Evolutionary conservation across 345 rosid genomes (phyloP).

Genomic region (Gossypium turneri): DNA sequence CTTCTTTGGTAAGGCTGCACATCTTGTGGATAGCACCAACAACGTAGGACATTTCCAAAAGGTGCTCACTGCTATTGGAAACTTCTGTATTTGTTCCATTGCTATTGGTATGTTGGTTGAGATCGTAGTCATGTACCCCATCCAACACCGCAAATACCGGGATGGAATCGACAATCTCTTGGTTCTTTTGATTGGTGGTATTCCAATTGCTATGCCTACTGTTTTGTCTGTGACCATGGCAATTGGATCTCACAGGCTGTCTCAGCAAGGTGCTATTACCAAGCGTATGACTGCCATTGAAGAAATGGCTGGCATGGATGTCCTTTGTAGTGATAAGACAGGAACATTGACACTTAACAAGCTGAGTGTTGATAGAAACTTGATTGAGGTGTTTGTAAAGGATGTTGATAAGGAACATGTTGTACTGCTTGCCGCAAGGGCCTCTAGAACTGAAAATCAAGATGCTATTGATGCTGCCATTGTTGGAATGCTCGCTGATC

Average conservation of each 20-base stretch:
- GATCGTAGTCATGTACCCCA: conserved; percentile 80
- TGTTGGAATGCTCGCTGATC: conserved; percentile 84
- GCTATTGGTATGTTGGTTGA: conserved; percentile 62
- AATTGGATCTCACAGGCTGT: conserved; percentile 5
- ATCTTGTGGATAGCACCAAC: conserved; percentile 83
- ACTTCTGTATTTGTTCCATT: conserved; percentile 83
- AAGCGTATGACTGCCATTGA: conserved; percentile 88
- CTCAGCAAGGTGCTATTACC: conserved; percentile 77
- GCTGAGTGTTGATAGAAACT: conserved; percentile 22
- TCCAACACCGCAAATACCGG: conserved; percentile 61
- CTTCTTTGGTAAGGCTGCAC: conserved; percentile 89
- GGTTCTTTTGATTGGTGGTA: conserved; percentile 87
- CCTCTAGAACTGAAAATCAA: conserved; percentile 52
- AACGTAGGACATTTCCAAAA: conserved; percentile 85
- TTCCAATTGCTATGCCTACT: conserved; percentile 76
- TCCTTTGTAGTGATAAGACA: conserved; percentile 58
- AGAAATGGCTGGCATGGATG: conserved; percentile 67
- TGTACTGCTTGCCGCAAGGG: conserved; percentile 70
- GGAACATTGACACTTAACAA: conserved; percentile 81
- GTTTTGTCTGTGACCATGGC: conserved; percentile 2
- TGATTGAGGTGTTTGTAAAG: conserved; percentile 69
- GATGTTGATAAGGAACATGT: conserved; percentile 67
- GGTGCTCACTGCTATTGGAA: conserved; percentile 77
- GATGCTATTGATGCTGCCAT: conserved; percentile 92
- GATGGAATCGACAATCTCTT: conserved; percentile 77